Base-by-base conservation (phyloP, 495 filamentous ascomycete species). In the Penicillium waksmanii region DNA sequence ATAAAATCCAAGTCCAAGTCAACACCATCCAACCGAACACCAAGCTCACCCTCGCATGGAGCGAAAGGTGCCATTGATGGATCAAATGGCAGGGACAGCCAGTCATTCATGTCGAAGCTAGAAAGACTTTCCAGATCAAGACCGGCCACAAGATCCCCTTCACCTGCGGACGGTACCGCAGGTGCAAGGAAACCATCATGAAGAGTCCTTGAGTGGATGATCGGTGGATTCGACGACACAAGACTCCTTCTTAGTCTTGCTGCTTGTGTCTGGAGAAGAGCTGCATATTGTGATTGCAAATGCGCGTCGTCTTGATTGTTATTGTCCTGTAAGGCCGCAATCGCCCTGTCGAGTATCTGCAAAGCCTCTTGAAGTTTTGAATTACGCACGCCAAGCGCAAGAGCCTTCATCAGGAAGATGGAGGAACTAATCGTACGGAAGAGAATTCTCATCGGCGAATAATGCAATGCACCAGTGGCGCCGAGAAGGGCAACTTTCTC, bases 361-460 rank as follows among this genome's bases (percentile, higher is more conserved):
- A 78, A 61, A 5, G 73, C 69, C 5, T 68, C 64, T 38, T 72
- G 63, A 15, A 78, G 57, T 54, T 76, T 70, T 6, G 63, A 55
- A 34, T 68, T 73, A 27, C 67, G 65, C 2, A 66, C 67, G 2
- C 76, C 76, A 5, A 79, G 57, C 35, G 69, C 71, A 13, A 79
- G 58, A 9, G 73, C 71, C 64, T 79, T 79, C 48, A 79, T 66
- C 1, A 77, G 60, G 46, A 73, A 79, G 53, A 79, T 73, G 0
- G 72, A 74, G 4, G 71, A 67, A 12, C 69, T 73, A 10, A 72
- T 75, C n/a, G 73, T 73, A 23, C 75, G 69, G 3, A 74, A 67
- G 46, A 77, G 70, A 21, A 73, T 62, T 2, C 76, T 67, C 51
- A 77, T 68, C 0, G 75, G 76, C 6, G 67, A 66, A 60, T 68